phyloP scores from a whole-genome alignment of 148 eudicot species.

The Bassia scoparia region DNA sequence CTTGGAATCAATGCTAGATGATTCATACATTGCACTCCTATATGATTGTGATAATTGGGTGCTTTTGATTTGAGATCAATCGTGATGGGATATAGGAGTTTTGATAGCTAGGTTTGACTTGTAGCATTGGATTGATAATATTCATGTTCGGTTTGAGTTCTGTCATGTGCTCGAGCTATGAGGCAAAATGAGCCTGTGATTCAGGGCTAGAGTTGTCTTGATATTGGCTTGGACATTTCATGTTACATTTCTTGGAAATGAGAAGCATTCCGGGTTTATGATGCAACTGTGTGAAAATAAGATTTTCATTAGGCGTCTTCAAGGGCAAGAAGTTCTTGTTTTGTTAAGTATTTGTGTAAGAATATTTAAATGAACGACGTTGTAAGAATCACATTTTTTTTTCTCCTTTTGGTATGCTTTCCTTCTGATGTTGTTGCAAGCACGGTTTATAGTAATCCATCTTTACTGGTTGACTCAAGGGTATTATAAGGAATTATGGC shows the following conservation, averaged over 20 bases:
- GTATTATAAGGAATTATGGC: not conserved
- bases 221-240: not conserved
- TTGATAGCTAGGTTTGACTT: not conserved
- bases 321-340: too few species aligned
- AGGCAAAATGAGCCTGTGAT: not conserved
- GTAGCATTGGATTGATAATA: not conserved
- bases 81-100: not conserved
- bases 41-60: not conserved
- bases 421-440: not conserved
- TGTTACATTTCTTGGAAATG: not conserved
- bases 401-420: not conserved
- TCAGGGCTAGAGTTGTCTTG: not conserved
- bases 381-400: not conserved
- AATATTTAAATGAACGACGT: not conserved
- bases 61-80: not conserved
- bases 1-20: not conserved
- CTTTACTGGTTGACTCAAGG: not conserved
- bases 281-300: not conserved
- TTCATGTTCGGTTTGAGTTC: not conserved
- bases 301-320: not conserved
- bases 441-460: not conserved
- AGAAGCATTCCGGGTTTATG: not conserved
- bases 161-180: not conserved
- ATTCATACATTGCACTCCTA: not conserved
- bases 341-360: not conserved